Percentiles rank a stretch among this genome's conserved stretches.
Evolutionary conservation across 306 rosid genomes (phyloP).

Genomic region (Medicago arabica): DNA sequence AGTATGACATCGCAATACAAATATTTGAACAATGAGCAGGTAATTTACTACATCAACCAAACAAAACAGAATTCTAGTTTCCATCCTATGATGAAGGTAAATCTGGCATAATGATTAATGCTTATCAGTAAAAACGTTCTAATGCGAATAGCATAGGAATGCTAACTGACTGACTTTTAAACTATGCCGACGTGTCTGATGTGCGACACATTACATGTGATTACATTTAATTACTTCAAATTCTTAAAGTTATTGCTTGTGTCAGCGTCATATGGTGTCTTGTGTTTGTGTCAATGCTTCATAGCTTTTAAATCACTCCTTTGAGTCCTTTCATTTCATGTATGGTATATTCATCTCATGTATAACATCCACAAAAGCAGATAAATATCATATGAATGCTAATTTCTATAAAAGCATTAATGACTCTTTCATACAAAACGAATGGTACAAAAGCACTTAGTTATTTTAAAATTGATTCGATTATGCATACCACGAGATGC

Average conservation of each 20-base stretch:
- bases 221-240: neutral
- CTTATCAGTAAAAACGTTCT: neutral
- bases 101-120: neutral
- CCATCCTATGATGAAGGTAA: neutral
- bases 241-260: neutral
- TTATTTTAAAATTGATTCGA: conserved; percentile 1
- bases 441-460: neutral
- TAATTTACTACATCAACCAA: neutral
- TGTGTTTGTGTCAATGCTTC: neutral
- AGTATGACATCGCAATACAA: conserved; percentile 21
- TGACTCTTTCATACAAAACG: no score
- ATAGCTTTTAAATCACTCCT: neutral
- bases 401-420: neutral
- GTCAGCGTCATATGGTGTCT: neutral
- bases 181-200: no score
- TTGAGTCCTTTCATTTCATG: neutral
- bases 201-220: no score
- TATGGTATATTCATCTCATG: neutral
- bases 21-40: conserved; percentile 11
- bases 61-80: neutral
- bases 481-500: conserved; percentile 70
- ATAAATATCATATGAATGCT: neutral
- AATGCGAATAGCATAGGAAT: neutral
- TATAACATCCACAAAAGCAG: neutral
- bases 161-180: neutral